Conservation (phyloP, 371 early-diverging fungal species). For the Phascolomyces articulosus region DNA sequence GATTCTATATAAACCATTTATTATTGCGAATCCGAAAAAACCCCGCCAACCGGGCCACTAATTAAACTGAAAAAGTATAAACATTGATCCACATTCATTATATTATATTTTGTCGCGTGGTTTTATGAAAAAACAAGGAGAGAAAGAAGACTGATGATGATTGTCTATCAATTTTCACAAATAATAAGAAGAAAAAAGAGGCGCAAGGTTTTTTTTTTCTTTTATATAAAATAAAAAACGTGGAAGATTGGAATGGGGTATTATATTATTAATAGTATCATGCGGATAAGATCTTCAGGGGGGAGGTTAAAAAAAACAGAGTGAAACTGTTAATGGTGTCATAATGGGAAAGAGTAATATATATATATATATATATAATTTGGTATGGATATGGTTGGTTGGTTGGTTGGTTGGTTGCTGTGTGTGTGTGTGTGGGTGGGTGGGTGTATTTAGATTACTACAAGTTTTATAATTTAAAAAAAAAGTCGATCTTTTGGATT, state of each 20-base stretch:
- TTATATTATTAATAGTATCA: background rate
- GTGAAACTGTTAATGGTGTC: background rate
- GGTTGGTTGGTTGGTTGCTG: too few relatives aligned
- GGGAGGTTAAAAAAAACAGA: background rate
- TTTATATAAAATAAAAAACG: background rate
- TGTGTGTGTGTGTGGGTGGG: too few relatives aligned
- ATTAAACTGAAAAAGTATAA: background rate
- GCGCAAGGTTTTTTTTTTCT: too few relatives aligned
- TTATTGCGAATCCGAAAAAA: background rate
- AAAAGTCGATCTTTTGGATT: conserved; percentile 9
- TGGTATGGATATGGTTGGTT: too few relatives aligned
- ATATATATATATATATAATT: too few relatives aligned
- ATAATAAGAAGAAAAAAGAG: too few relatives aligned
- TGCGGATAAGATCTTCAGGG: conserved; percentile 6
- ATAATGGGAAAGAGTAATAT: background rate
- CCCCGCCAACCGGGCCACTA: conserved; percentile 6
- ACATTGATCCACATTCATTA: conserved; percentile 1
- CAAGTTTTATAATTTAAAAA: too few relatives aligned
- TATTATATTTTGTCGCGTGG: conserved; percentile 7
- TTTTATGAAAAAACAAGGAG: background rate
- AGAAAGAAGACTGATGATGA: background rate
- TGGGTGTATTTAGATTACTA: too few relatives aligned
- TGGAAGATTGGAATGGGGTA: too few relatives aligned
- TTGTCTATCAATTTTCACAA: too few relatives aligned
- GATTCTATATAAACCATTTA: background rate